Percentiles rank a stretch among this genome's conserved stretches.
Evolutionary conservation across 2,329 filamentous ascomycete species (phyloP).

Genomic region (Dendryphion nanum): DNA sequence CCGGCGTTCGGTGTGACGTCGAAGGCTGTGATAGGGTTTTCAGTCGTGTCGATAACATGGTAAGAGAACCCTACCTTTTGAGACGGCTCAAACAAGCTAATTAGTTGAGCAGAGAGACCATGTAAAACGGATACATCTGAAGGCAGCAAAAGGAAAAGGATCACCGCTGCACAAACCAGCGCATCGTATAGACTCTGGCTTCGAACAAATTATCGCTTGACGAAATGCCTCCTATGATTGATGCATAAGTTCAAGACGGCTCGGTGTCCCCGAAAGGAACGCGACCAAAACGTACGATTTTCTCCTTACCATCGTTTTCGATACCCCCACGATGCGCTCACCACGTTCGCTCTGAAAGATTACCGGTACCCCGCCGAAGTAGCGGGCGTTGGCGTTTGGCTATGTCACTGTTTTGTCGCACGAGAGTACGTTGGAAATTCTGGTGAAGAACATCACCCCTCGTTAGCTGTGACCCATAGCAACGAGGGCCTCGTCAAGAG

Average conservation of each 20-base stretch:
- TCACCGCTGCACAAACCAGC: too few species aligned
- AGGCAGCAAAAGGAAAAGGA: constrained; percentile 22
- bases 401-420: constrained; percentile 5
- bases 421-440: neutral
- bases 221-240: too few species aligned
- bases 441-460: too few species aligned
- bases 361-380: too few species aligned
- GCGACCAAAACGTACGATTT: too few species aligned
- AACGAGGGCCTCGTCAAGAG: too few species aligned
- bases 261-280: too few species aligned
- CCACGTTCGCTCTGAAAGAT: constrained; percentile 6
- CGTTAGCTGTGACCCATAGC: too few species aligned
- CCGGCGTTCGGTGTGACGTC: constrained; percentile 59
- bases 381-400: constrained; percentile 10
- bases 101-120: constrained; percentile 34
- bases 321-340: constrained; percentile 15
- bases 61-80: constrained; percentile 24
- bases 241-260: too few species aligned
- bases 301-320: constrained; percentile 10
- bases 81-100: constrained; percentile 16
- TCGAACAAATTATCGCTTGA: too few species aligned
- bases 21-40: constrained; percentile 58
- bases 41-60: constrained; percentile 63
- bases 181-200: too few species aligned
- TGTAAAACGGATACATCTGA: constrained; percentile 42